Evolutionary conservation across 192 early-diverging fungal genomes (phyloP), one percentile per base, ranked within the genome.

Genomic region (Linnemannia zychae): DNA sequence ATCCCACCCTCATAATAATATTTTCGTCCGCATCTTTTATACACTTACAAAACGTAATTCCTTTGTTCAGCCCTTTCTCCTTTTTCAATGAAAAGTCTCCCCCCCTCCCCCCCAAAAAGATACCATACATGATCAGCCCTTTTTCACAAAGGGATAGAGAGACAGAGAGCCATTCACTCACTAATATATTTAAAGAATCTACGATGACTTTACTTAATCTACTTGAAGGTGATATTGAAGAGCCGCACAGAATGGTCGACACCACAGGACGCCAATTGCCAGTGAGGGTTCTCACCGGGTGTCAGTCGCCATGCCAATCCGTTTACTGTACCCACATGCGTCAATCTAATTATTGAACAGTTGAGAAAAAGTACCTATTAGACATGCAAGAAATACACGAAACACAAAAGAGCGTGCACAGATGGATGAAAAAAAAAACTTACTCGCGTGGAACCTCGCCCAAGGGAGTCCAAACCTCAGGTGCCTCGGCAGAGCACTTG

Each of bases 191-290:
- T n/a, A 44, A 44, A 44, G 40, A 44, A 44, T 44, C 40, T 44
- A 44, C 9, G 9, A 44, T 44, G 3, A 44, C 9, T 9, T 6
- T 44, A 44, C 3, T 44, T n/a, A n/a, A 44, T 72, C 24, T 78
- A 74, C 22, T 71, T 52, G 63, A 87, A 80, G 11, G 52, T 73
- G 73, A 91, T 73, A 47, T 89, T 87, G 60, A 93, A 94, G 24
- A 98, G 83, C 57, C 95, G 90, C 28, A 97, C 91, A 20, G 95
- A 93, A 57, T 92, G 90, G 88, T 98, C 96, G 49, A 92, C 93
- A 15, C 93, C 93, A 53, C 91, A 92, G 67, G 89, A 93, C 7
- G 94, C 95, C 70, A 96, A 87, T 74, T 91, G 92, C 68, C 92
- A 88, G 36, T 72, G 70, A 31, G 22, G 69, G 0, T 36, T 28